Percentiles rank a stretch among this genome's conserved stretches.
These are phyloP conservation scores for Boletus tomentosulus DNA, from an alignment of 768 basidiomycete genomes.

Conservation along the genomic window DNA sequence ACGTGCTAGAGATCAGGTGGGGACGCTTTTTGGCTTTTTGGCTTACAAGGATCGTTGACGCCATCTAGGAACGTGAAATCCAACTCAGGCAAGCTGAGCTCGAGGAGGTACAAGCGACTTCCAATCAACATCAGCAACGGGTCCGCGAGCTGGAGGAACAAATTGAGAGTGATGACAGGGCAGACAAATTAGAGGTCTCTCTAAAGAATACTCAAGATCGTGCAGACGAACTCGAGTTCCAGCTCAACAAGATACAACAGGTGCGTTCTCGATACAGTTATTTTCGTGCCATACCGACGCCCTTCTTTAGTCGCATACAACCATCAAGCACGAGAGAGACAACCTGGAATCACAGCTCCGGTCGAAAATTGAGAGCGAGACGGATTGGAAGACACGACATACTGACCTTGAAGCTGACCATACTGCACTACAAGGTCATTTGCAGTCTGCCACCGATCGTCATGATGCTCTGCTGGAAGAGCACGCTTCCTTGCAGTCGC, in stretches of 20 bases:
- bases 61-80: conserved; percentile 65
- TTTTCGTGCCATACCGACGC: background rate
- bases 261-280: conserved; percentile 32
- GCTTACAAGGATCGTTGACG: background rate
- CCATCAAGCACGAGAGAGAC: conserved; percentile 61
- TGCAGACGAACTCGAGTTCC: conserved; percentile 80
- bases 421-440: conserved; percentile 36
- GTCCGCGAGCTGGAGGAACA: conserved; percentile 76
- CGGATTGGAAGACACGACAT: conserved; percentile 46
- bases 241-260: conserved; percentile 75
- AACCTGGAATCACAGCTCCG: conserved; percentile 46
- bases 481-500: conserved; percentile 45
- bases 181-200: conserved; percentile 66
- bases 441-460: conserved; percentile 43
- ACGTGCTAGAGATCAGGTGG: conserved; percentile 30
- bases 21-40: background rate
- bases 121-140: conserved; percentile 51
- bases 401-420: conserved; percentile 43
- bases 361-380: conserved; percentile 39
- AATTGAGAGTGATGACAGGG: conserved; percentile 78
- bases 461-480: conserved; percentile 47
- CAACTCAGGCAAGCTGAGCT: conserved; percentile 56
- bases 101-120: conserved; percentile 49
- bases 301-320: conserved; percentile 45
- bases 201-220: conserved; percentile 77